These are phyloP conservation scores for Taxawa tesnikishii DNA, from an alignment of 2,329 filamentous ascomycete species.

Conservation along the genomic window DNA sequence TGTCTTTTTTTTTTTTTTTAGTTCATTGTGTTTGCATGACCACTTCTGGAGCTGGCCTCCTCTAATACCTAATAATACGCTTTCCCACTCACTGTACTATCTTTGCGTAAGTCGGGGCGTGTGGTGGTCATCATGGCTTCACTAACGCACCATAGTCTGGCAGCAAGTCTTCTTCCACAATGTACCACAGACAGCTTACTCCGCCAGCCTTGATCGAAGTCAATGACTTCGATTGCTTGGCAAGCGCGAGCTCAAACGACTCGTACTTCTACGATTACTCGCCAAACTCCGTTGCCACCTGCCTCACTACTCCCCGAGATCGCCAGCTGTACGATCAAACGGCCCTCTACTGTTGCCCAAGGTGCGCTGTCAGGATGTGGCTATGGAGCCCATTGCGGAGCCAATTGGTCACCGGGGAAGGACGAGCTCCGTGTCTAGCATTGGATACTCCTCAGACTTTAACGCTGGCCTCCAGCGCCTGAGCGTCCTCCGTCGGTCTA, in stretches of 20 bases:
- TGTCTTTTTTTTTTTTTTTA: slow-evolving; percentile 1
- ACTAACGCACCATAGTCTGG: background rate
- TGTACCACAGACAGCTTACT: slow-evolving; percentile 34
- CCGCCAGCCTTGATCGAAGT: slow-evolving; percentile 25
- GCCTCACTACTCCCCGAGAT: background rate
- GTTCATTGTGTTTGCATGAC: slow-evolving; percentile 1
- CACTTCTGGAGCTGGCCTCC: slow-evolving; percentile 5
- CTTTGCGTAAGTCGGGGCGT: background rate
- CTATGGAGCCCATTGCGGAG: slow-evolving; percentile 16
- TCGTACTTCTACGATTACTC: slow-evolving; percentile 12
- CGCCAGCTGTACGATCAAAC: background rate
- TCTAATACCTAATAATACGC: background rate
- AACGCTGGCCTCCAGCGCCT: slow-evolving; percentile 12
- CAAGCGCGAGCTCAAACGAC: slow-evolving; percentile 17
- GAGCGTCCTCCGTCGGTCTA: slow-evolving; percentile 12
- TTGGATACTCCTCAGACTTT: slow-evolving; percentile 14
- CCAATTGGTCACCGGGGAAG: slow-evolving; percentile 14
- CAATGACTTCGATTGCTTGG: slow-evolving; percentile 13
- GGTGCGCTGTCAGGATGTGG: slow-evolving; percentile 16
- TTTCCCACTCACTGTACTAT: too few relatives aligned
- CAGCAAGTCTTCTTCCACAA: slow-evolving; percentile 8
- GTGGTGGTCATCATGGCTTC: background rate
- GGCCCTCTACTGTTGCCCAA: slow-evolving; percentile 17
- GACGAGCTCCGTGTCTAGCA: slow-evolving; percentile 16
- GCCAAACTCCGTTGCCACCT: background rate